Evolutionary conservation across 2,329 filamentous ascomycete species (phyloP).

Genomic region (Chaetomium globosum): DNA sequence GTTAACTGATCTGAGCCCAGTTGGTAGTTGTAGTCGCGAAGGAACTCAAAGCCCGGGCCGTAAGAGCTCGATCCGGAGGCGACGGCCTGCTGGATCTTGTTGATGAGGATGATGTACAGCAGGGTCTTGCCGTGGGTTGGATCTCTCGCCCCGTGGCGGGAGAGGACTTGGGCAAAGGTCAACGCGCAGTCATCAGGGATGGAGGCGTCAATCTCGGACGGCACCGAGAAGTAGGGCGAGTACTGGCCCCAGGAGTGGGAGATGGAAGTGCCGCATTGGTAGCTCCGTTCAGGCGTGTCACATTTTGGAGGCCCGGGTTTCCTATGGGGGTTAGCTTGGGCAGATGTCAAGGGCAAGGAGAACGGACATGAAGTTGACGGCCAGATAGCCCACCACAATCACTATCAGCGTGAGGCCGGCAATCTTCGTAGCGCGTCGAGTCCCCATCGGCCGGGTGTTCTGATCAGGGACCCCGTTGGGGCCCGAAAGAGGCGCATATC

Average conservation of each 20-base stretch:
- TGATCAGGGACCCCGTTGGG: not conserved
- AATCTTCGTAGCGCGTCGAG: conserved; percentile 15
- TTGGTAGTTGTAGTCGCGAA: conserved; percentile 70
- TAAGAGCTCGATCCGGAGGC: conserved; percentile 66
- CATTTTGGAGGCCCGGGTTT: conserved; percentile 45
- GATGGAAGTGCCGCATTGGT: conserved; percentile 63
- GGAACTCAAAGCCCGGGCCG: conserved; percentile 66
- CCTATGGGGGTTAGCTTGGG: conserved; percentile 15
- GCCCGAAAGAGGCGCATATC: conserved; percentile 20
- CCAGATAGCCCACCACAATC: conserved; percentile 20
- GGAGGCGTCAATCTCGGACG: conserved; percentile 62
- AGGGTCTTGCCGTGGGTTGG: conserved; percentile 71
- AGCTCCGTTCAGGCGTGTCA: conserved; percentile 59
- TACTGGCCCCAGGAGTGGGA: conserved; percentile 84
- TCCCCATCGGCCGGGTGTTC: not conserved
- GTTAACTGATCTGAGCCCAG: conserved; percentile 60
- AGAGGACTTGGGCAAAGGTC: conserved; percentile 79
- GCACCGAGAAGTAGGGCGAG: conserved; percentile 77
- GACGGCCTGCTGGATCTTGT: conserved; percentile 63
- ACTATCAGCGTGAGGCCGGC: conserved; percentile 19
- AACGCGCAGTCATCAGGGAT: conserved; percentile 70
- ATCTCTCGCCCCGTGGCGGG: conserved; percentile 81
- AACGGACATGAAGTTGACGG: conserved; percentile 37
- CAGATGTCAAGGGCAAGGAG: not conserved
- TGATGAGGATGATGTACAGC: conserved; percentile 65